Percentiles rank a stretch among this genome's conserved stretches.
These are phyloP conservation scores for Fraxinus quadrangulata DNA, from an alignment of 257 asterid genomes.

Conservation along the genomic window DNA sequence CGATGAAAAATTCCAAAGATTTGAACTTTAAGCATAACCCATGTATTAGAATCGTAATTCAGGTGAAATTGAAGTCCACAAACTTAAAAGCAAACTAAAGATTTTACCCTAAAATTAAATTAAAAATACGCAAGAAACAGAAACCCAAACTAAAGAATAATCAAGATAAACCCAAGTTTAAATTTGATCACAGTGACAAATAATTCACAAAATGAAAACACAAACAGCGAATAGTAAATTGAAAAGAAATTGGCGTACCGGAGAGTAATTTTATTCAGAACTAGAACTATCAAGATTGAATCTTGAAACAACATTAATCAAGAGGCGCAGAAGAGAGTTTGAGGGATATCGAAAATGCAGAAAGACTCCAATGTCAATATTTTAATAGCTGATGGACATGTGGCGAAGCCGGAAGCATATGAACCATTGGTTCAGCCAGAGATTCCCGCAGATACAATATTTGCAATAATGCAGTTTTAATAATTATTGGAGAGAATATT, in stretches of 20 bases:
- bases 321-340: slow-evolving; percentile 10
- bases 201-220: slow-evolving; percentile 7
- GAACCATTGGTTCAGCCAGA: slow-evolving; percentile 37
- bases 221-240: not conserved
- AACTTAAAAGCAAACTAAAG: slow-evolving; percentile 21
- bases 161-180: not conserved
- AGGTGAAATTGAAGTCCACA: slow-evolving; percentile 6
- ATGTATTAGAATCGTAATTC: slow-evolving; percentile 10
- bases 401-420: slow-evolving; percentile 27
- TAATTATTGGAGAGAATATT: no score
- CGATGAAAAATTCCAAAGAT: slow-evolving; percentile 10
- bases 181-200: slow-evolving; percentile 16
- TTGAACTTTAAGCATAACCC: not conserved
- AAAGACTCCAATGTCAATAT: slow-evolving; percentile 31
- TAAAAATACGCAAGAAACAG: not conserved
- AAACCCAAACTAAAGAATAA: slow-evolving; percentile 8
- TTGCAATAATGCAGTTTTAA: no score
- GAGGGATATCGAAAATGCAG: not conserved
- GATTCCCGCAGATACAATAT: not conserved
- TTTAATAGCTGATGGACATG: slow-evolving; percentile 41
- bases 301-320: slow-evolving; percentile 23
- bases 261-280: slow-evolving; percentile 15
- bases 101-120: not conserved
- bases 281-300: slow-evolving; percentile 14
- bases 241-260: slow-evolving; percentile 36